phyloP scores from a whole-genome alignment of 2,329 filamentous ascomycete species.

The Gaeumannomyces sp. region DNA sequence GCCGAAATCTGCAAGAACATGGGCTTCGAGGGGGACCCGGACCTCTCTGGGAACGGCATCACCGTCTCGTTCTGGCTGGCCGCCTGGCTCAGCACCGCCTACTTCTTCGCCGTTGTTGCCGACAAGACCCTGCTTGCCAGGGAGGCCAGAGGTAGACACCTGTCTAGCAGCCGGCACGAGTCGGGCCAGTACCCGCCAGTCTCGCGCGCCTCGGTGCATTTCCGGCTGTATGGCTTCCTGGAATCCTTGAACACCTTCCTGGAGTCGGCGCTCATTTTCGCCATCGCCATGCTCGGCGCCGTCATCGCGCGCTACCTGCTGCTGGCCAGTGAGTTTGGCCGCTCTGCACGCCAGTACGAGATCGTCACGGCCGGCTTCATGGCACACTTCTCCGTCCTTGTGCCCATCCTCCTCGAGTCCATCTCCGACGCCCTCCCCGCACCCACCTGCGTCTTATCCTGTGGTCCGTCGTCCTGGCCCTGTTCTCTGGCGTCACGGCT shows the following conservation, averaged over 20 bases:
- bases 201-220: neutral
- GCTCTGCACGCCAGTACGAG: slow-evolving; percentile 17
- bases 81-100: slow-evolving; percentile 12
- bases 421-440: slow-evolving; percentile 12
- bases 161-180: neutral
- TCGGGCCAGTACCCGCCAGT: too few species aligned
- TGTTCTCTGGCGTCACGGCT: slow-evolving; percentile 15
- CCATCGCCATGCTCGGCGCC: slow-evolving; percentile 14
- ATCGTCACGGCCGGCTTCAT: slow-evolving; percentile 17
- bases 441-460: slow-evolving; percentile 15
- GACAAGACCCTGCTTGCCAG: slow-evolving; percentile 3
- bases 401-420: slow-evolving; percentile 17
- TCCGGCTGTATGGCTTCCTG: slow-evolving; percentile 11
- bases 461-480: slow-evolving; percentile 18
- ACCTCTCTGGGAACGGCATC: slow-evolving; percentile 18
- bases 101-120: slow-evolving; percentile 13
- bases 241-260: slow-evolving; percentile 16
- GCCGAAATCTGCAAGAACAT: slow-evolving; percentile 14
- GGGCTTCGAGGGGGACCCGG: slow-evolving; percentile 17
- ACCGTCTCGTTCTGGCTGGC: slow-evolving; percentile 18
- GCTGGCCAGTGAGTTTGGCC: slow-evolving; percentile 12
- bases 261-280: slow-evolving; percentile 17
- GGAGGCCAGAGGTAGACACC: neutral
- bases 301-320: slow-evolving; percentile 15
- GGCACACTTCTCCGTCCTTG: slow-evolving; percentile 18